phyloP scores from a whole-genome alignment of 2,329 filamentous ascomycete genomes.

The Diaporthe sp. region DNA sequence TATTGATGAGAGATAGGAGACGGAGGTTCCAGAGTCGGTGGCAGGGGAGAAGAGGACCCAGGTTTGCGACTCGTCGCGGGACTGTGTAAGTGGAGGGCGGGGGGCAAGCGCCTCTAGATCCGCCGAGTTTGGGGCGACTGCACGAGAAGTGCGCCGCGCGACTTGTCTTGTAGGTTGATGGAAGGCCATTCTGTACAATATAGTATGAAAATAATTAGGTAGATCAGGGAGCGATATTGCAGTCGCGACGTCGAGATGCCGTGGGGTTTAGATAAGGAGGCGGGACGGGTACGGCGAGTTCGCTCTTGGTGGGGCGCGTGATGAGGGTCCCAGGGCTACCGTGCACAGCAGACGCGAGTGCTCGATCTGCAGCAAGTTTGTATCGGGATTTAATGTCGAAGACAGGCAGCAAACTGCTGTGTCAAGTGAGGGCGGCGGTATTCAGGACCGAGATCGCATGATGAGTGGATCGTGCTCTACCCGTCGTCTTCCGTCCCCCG shows the following conservation, averaged over 20 bases:
- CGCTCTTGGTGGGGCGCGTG: slow-evolving; percentile 16
- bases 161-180: slow-evolving; percentile 70
- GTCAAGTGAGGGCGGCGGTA: slow-evolving; percentile 29
- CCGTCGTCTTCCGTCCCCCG: slow-evolving; percentile 25
- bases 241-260: slow-evolving; percentile 5
- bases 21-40: slow-evolving; percentile 71
- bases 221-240: slow-evolving; percentile 4
- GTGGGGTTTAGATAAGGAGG: slow-evolving; percentile 39
- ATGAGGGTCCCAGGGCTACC: slow-evolving; percentile 13
- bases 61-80: slow-evolving; percentile 83
- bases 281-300: slow-evolving; percentile 21
- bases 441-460: slow-evolving; percentile 38
- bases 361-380: slow-evolving; percentile 8
- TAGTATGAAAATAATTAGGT: neutral
- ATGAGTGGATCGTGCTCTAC: slow-evolving; percentile 23
- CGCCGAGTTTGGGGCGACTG: slow-evolving; percentile 53
- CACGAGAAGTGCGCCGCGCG: slow-evolving; percentile 62
- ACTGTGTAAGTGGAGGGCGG: slow-evolving; percentile 50
- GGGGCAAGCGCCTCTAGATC: slow-evolving; percentile 52
- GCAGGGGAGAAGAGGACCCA: slow-evolving; percentile 95
- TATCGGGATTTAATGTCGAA: slow-evolving; percentile 18
- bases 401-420: slow-evolving; percentile 34
- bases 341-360: slow-evolving; percentile 25
- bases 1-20: slow-evolving; percentile 78
- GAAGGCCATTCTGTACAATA: slow-evolving; percentile 66